Base-by-base conservation (phyloP, 192 early-diverging fungal genomes). In the Coemansia sp. region DNA sequence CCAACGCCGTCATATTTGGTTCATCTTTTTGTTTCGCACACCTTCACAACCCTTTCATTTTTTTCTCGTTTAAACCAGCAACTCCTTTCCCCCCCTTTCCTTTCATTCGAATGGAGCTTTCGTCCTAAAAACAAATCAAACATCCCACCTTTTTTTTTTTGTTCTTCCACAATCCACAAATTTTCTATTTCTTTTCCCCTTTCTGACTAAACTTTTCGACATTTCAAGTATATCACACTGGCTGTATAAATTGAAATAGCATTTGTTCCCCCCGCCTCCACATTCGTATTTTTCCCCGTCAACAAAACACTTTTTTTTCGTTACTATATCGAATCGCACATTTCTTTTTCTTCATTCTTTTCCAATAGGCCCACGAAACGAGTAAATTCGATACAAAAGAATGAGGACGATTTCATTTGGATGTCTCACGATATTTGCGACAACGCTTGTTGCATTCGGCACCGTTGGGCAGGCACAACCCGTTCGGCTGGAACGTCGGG, bases 401-500 rank as follows among this genome's bases (percentile, higher is more conserved):
- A 80, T 80, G 77, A 80, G 74, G 69, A 62, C 74, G 29, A 62
- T 63, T 25, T 65, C 72, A 15, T 68, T 71, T 25, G 68, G 71
- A 59, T 56, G 45, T 25, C 34, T 67, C 57, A 67, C 55, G n/a
- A 53, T 63, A 22, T 19, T 65, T 9, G 72, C 66, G 25, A 41
- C 59, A 29, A 49, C 65, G 45, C 65, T 74, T 13, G 33, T 71
- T 35, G 33, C 69, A 11, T 25, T 63, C 52, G 59, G 40, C 5
- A 13, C 50, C 22, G 55, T 53, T 25, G 69, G 61, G 8, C 49
- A 56, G 41, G 76, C 76, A 25, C 59, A 55, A 20, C 77, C 77
- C 48, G 45, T 68, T 65, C 71, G 69, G 62, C 72, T 80, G 69
- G 72, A 62, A 66, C 76, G 76, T 62, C 67, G 76, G 71, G 71